phyloP scores from a whole-genome alignment of 2,329 filamentous ascomycete species.

The Ophiocordyceps camponoti-floridani region DNA sequence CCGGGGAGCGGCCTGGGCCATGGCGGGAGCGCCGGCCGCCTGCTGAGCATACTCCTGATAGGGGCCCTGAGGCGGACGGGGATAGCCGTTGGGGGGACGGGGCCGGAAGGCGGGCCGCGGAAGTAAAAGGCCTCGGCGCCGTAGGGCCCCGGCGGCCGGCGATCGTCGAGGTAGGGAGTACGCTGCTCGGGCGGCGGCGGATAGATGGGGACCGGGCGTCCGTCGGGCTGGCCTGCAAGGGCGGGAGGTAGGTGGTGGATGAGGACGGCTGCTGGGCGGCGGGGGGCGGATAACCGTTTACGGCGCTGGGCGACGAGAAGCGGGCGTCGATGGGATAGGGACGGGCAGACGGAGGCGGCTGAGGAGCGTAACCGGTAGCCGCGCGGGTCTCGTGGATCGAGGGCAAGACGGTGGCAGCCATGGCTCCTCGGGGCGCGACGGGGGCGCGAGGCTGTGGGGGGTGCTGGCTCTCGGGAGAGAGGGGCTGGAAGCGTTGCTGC shows the following conservation, averaged over 20 bases:
- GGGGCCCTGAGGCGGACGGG: conserved; percentile 11
- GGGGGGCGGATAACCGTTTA: conserved; percentile 28
- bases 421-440: conserved; percentile 11
- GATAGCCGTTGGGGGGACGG: conserved; percentile 11
- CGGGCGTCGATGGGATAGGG: conserved; percentile 16
- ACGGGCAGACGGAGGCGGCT: conserved; percentile 7
- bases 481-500: not conserved
- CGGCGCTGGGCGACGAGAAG: conserved; percentile 24
- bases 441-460: not conserved
- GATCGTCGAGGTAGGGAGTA: conserved; percentile 17
- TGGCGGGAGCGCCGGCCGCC: conserved; percentile 15
- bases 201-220: conserved; percentile 18
- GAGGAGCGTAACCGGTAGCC: conserved; percentile 5
- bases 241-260: conserved; percentile 18
- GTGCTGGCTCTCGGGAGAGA: not conserved
- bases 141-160: conserved; percentile 15
- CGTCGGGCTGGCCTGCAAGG: conserved; percentile 16
- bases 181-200: conserved; percentile 19
- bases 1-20: conserved; percentile 34
- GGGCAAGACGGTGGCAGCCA: conserved; percentile 27
- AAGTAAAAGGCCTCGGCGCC: conserved; percentile 16
- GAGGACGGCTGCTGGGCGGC: conserved; percentile 11
- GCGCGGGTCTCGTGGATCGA: conserved; percentile 31
- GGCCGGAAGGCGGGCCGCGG: conserved; percentile 11
- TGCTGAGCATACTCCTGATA: conserved; percentile 16